Conservation (phyloP, 345 rosid species). For the Citrus maxima region DNA sequence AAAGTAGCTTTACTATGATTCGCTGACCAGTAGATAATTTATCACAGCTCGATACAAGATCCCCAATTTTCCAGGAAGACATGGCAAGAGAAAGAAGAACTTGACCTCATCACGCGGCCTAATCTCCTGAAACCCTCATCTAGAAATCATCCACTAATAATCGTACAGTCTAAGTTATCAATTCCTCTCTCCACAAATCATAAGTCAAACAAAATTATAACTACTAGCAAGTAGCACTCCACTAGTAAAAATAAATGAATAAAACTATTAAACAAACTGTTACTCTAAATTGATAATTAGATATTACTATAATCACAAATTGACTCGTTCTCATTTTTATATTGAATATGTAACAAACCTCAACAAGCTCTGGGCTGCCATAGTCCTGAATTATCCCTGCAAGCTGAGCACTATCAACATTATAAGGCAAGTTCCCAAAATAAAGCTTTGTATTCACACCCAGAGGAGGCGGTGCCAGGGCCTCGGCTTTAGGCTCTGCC, state of each 20-base stretch:
- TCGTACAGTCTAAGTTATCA: not conserved
- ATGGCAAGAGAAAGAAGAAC: not conserved
- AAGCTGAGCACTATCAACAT: slow-evolving; percentile 86
- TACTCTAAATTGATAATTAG: not conserved
- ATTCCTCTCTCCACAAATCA: not conserved
- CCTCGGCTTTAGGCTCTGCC: too few species aligned
- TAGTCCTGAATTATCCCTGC: slow-evolving; percentile 81
- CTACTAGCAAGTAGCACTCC: not conserved
- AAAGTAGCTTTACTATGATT: not conserved
- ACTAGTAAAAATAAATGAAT: too few species aligned
- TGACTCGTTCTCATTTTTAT: too few species aligned
- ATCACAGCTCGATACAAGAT: not conserved
- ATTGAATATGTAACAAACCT: slow-evolving; percentile 32
- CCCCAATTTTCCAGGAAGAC: not conserved
- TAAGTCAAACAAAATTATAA: not conserved
- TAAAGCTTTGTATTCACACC: slow-evolving; percentile 68
- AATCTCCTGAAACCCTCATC: not conserved
- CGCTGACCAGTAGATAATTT: not conserved
- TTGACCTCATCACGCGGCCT: not conserved
- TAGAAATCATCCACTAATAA: not conserved
- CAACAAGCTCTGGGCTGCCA: slow-evolving; percentile 76
- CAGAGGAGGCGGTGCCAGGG: not conserved
- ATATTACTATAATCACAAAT: not conserved
- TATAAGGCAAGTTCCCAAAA: slow-evolving; percentile 89
- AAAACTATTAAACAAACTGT: too few species aligned